These are phyloP conservation scores for Aspergillus quadricinctus DNA, from an alignment of 2,329 filamentous ascomycete genomes.

Conservation along the genomic window DNA sequence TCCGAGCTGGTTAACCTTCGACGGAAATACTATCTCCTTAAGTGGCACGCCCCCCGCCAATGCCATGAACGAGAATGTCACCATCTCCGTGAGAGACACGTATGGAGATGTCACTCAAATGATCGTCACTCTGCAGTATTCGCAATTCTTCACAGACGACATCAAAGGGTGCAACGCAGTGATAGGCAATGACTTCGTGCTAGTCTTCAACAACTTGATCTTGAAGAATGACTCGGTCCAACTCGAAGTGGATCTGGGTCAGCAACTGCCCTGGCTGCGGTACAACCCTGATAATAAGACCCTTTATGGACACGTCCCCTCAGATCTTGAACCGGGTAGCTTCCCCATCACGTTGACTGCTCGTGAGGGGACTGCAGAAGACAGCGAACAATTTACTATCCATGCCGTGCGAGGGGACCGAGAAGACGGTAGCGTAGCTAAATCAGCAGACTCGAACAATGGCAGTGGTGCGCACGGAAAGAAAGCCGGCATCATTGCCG, in stretches of 20 bases:
- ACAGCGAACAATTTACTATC: constrained; percentile 45
- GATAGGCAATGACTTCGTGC: constrained; percentile 47
- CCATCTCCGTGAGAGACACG: constrained; percentile 56
- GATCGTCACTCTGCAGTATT: constrained; percentile 47
- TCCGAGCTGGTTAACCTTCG: constrained; percentile 67
- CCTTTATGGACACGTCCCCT: constrained; percentile 49
- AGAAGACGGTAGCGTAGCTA: constrained; percentile 9
- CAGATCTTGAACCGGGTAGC: constrained; percentile 33
- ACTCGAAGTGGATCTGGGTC: constrained; percentile 42
- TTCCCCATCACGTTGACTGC: constrained; percentile 44
- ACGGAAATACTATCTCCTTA: constrained; percentile 58
- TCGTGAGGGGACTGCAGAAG: constrained; percentile 32
- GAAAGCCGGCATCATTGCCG: constrained; percentile 36
- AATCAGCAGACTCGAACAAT: constrained; percentile 16
- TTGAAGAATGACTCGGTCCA: constrained; percentile 38
- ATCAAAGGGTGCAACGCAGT: constrained; percentile 46
- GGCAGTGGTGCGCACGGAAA: constrained; percentile 16
- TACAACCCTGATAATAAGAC: constrained; percentile 44
- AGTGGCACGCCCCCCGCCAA: constrained; percentile 60
- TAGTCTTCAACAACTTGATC: constrained; percentile 43
- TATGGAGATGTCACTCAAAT: constrained; percentile 57
- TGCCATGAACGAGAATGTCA: constrained; percentile 59
- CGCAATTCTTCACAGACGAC: constrained; percentile 41
- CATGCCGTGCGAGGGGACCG: constrained; percentile 22
- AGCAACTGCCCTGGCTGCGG: constrained; percentile 45